Conservation (phyloP, 768 basidiomycete genomes). For the Daedalea quercina region DNA sequence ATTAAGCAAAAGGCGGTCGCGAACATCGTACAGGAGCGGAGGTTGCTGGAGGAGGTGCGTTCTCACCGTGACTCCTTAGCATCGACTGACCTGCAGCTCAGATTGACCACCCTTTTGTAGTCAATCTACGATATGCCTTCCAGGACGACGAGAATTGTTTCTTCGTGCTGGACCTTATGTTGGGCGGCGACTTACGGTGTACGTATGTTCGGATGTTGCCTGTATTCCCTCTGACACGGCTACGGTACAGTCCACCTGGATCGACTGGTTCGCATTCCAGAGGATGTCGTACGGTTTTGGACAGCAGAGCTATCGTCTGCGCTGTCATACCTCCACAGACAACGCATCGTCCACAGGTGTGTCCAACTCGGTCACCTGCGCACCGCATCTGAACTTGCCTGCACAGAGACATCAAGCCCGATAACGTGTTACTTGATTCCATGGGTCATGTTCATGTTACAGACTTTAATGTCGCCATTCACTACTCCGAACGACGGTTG, state of each 20-base stretch:
- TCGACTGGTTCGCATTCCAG: constrained; percentile 55
- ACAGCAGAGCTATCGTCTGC: constrained; percentile 81
- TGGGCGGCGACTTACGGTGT: constrained; percentile 93
- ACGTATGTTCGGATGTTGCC: constrained; percentile 26
- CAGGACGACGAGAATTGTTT: constrained; percentile 98
- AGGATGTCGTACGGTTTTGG: constrained; percentile 80
- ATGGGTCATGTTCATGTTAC: constrained; percentile 93
- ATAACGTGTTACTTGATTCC: constrained; percentile 94
- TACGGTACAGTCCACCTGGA: constrained; percentile 76
- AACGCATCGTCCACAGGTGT: constrained; percentile 92
- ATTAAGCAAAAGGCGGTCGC: constrained; percentile 87
- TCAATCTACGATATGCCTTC: constrained; percentile 91
- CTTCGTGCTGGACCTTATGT: constrained; percentile 95
- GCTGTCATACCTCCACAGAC: constrained; percentile 83
- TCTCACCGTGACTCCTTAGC: not conserved
- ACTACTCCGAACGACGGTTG: constrained; percentile 83
- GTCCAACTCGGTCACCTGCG: constrained; percentile 16
- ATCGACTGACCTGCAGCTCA: constrained; percentile 21
- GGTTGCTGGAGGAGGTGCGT: constrained; percentile 82
- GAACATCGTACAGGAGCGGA: constrained; percentile 90
- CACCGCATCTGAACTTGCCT: constrained; percentile 11
- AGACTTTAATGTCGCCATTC: constrained; percentile 98
- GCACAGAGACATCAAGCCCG: constrained; percentile 88
- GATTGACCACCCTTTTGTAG: constrained; percentile 87
- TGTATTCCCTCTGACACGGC: not conserved